Percentiles rank a stretch among this genome's conserved stretches.
phyloP scores from a whole-genome alignment of 2,329 filamentous ascomycete genomes.

The Aspergillus floridensis region DNA sequence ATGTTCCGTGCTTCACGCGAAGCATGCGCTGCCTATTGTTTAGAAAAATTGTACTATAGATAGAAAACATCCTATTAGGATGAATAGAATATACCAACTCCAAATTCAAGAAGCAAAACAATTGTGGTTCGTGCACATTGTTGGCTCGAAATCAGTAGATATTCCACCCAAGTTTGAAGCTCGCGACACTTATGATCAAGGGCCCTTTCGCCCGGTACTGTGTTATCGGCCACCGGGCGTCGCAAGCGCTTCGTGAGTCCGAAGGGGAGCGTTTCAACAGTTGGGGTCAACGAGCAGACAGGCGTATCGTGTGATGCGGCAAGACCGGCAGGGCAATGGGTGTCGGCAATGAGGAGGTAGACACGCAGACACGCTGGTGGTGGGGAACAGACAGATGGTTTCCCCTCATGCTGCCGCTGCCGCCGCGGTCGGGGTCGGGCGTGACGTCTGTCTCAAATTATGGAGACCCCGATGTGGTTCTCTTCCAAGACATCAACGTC shows the following conservation, averaged over 20 bases:
- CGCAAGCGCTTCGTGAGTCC: conserved; percentile 1
- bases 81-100: not conserved
- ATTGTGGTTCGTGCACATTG: not conserved
- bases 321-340: not conserved
- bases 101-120: not conserved
- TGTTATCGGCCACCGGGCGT: not conserved
- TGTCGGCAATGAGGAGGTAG: conserved; percentile 4
- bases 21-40: not conserved
- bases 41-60: not conserved
- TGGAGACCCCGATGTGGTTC: not conserved
- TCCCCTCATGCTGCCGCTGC: conserved; percentile 11
- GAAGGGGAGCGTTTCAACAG: not conserved
- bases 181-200: not conserved
- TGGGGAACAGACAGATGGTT: not conserved
- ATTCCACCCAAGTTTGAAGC: not conserved
- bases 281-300: not conserved
- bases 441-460: not conserved
- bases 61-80: not conserved
- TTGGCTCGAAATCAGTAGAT: not conserved
- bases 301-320: conserved; percentile 8
- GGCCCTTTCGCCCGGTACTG: not conserved
- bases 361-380: not conserved
- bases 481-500: not conserved
- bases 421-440: not conserved
- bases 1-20: not conserved